Evolutionary conservation across 805 yeast genomes (phyloP), one percentile per base, ranked within the genome.

Genomic region (Nakazawaea pomicola): DNA sequence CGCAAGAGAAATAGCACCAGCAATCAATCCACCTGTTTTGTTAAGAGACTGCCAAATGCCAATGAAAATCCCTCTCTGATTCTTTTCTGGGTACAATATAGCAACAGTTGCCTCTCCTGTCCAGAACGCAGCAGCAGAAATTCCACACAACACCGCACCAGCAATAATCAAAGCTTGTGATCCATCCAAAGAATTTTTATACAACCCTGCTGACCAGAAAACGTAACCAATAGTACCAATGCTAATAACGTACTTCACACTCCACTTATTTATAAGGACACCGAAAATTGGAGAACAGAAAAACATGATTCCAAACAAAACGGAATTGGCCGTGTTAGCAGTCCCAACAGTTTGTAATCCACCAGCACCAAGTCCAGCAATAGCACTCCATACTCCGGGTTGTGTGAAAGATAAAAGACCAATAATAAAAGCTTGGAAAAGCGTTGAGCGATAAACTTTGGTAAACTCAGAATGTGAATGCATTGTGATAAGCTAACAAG

Each of bases 71-170:
- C 61, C 60, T 45, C 58, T 52, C 18, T 32, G 34, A n/a, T 28
- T 12, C 3, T 46, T 45, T 25, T 47, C 50, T 1, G 61, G 59
- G 38, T 54, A 57, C 3, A 48, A 25, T 23, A 54, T 48, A 1
- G 57, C 56, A 21, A 55, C 46, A 1, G 60, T 46, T n/a, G 52
- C 60, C 36, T 57, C 61, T n/a, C 48, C 47, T 15, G 47, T 45
- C 60, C 60, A 57, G 35, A 55, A 53, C 0, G 56, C 55, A 23
- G 54, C 46, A 12, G 55, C 55, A 18, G 50, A 42, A 11, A 55
- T 31, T 37, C 61, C 61, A 33, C 54, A 47, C 4, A 47, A 28
- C 1, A 45, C 47, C 10, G 58, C 55, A 23, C 59, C 59, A 17
- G 48, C 45, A 33, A 55, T 43, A 21, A 56, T 51, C 3, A 53